Evolutionary conservation across 106 monocot genomes (phyloP).

Genomic region (Hemerocallis citrina): DNA sequence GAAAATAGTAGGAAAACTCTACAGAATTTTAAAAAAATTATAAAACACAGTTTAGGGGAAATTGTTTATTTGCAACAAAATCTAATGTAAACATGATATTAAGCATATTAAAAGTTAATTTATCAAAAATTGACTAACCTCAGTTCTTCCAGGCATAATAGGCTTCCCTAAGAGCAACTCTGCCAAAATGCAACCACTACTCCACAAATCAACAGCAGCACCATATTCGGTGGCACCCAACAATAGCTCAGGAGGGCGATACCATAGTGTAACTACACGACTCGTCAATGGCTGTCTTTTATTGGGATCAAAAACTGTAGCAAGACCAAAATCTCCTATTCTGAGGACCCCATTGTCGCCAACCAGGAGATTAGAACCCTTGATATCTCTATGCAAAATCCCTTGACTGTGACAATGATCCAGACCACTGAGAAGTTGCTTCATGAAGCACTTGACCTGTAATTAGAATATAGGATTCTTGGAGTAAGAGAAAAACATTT

Average conservation of each 20-base stretch:
- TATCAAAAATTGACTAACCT: too few relatives aligned
- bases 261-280: constrained; percentile 82
- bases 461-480: too few relatives aligned
- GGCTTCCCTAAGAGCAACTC: constrained; percentile 68
- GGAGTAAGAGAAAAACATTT: too few relatives aligned
- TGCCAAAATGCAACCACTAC: constrained; percentile 65
- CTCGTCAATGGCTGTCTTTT: constrained; percentile 52
- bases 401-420: constrained; percentile 62
- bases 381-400: constrained; percentile 70
- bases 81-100: background rate
- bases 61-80: too few relatives aligned
- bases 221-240: constrained; percentile 63
- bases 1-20: too few relatives aligned
- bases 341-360: constrained; percentile 52
- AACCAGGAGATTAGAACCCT: constrained; percentile 72
- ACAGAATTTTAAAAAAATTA: too few relatives aligned
- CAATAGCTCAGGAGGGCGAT: constrained; percentile 71
- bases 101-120: too few relatives aligned
- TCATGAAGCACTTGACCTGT: constrained; percentile 66
- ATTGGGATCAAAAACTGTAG: constrained; percentile 33
- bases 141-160: constrained; percentile 75
- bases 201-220: constrained; percentile 66
- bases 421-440: constrained; percentile 58
- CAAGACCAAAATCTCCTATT: constrained; percentile 72
- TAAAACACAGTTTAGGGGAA: too few relatives aligned